Conservation (phyloP, 768 basidiomycete genomes). For the Lentinula sp. region DNA sequence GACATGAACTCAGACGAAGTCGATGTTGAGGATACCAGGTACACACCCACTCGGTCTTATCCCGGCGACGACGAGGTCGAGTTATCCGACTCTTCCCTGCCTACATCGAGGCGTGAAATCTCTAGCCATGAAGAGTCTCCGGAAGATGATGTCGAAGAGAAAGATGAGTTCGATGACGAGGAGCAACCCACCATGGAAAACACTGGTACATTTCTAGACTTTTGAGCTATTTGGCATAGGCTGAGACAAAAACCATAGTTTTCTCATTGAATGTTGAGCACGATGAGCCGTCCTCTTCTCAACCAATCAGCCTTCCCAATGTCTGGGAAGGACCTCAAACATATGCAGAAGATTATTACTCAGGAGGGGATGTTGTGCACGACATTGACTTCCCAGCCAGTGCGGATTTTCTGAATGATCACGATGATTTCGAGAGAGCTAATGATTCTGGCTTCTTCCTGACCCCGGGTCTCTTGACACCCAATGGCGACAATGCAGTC, state of each 20-base stretch:
- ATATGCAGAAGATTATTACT: constrained; percentile 37
- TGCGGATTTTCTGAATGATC: constrained; percentile 22
- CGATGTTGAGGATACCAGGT: background rate
- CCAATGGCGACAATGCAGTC: background rate
- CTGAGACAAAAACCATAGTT: constrained; percentile 6
- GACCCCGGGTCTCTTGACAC: constrained; percentile 19
- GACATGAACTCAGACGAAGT: background rate
- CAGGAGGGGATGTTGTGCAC: constrained; percentile 31
- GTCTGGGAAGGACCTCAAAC: constrained; percentile 32
- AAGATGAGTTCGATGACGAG: background rate
- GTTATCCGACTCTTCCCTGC: background rate
- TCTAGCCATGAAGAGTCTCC: background rate
- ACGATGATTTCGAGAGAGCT: constrained; percentile 13
- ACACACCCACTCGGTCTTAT: background rate
- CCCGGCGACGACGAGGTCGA: background rate
- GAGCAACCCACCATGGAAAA: constrained; percentile 5
- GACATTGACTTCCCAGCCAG: constrained; percentile 7
- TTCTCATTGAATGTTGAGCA: constrained; percentile 6
- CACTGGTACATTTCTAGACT: constrained; percentile 6
- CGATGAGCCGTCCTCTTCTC: background rate
- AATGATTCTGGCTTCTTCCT: constrained; percentile 18
- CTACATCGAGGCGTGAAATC: background rate
- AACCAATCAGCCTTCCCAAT: constrained; percentile 27
- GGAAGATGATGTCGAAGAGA: background rate
- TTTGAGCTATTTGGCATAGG: background rate